These are phyloP conservation scores for Ophiocordyceps camponoti-rufipedis DNA, from an alignment of 2,329 filamentous ascomycete species.

Conservation along the genomic window DNA sequence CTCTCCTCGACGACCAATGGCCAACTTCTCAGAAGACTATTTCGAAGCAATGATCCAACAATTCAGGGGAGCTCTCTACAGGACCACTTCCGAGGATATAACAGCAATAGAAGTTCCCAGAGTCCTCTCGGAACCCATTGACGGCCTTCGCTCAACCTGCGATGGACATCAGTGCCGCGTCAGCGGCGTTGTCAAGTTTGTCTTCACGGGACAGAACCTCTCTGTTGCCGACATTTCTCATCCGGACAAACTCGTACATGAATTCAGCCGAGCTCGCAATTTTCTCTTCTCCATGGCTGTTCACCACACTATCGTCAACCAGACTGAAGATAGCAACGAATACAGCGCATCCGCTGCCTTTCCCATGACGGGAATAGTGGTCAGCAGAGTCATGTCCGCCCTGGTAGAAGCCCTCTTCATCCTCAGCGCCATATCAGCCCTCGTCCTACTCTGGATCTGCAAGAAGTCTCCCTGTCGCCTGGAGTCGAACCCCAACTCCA, in stretches of 20 bases:
- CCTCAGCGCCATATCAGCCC: constrained; percentile 5
- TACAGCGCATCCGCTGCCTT: constrained; percentile 3
- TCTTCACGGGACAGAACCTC: not conserved
- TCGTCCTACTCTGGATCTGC: constrained; percentile 5
- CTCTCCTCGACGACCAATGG: too few relatives aligned
- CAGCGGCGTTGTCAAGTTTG: not conserved
- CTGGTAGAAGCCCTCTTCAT: constrained; percentile 11
- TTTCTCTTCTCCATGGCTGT: constrained; percentile 13
- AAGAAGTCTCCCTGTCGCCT: constrained; percentile 3
- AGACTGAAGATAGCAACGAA: too few relatives aligned
- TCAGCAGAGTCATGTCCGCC: constrained; percentile 13
- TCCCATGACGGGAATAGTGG: constrained; percentile 11
- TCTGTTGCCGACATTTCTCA: not conserved
- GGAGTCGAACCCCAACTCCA: constrained; percentile 9
- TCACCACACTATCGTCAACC: constrained; percentile 4
- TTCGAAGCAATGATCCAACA: too few relatives aligned
- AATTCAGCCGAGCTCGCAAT: constrained; percentile 10
- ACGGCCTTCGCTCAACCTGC: too few relatives aligned
- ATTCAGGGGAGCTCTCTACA: too few relatives aligned
- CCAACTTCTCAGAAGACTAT: too few relatives aligned
- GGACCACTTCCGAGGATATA: too few relatives aligned
- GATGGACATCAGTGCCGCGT: too few relatives aligned
- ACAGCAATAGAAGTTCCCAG: too few relatives aligned
- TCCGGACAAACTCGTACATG: constrained; percentile 1
- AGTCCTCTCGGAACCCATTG: too few relatives aligned